Conservation (phyloP, 129 eudicot species). For the Escallonia herrerae region DNA sequence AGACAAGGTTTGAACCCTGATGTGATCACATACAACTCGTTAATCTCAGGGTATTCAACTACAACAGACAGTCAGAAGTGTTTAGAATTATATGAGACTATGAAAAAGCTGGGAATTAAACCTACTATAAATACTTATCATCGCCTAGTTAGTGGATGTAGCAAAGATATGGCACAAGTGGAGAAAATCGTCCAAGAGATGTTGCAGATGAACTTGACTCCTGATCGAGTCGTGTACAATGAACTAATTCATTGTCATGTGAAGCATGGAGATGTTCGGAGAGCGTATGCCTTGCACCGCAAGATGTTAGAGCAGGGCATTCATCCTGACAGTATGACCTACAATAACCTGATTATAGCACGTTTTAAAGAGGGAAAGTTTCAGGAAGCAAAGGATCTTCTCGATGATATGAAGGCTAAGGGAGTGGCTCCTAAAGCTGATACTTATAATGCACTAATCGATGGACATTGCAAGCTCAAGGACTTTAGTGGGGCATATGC, state of each 20-base stretch:
- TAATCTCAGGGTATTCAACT: slow-evolving; percentile 13
- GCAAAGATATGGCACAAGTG: not conserved
- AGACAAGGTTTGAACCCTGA: slow-evolving; percentile 5
- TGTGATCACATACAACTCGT: slow-evolving; percentile 10
- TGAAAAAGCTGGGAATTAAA: slow-evolving; percentile 7
- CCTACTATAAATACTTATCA: slow-evolving; percentile 15
- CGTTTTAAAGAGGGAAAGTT: slow-evolving; percentile 8
- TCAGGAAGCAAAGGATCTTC: slow-evolving; percentile 15
- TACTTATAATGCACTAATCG: slow-evolving; percentile 12
- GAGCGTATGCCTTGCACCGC: not conserved
- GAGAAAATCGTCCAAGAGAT: slow-evolving; percentile 14
- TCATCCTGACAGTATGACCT: slow-evolving; percentile 11
- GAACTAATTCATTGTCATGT: slow-evolving; percentile 14
- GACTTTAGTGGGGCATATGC: slow-evolving; percentile 6
- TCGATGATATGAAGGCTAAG: slow-evolving; percentile 9
- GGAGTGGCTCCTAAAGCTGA: slow-evolving; percentile 13
- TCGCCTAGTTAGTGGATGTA: slow-evolving; percentile 11
- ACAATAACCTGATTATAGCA: slow-evolving; percentile 9
- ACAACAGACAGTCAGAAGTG: slow-evolving; percentile 1
- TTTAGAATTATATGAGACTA: slow-evolving; percentile 9
- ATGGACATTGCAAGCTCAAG: slow-evolving; percentile 8
- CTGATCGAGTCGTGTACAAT: slow-evolving; percentile 14
- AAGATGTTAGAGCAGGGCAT: slow-evolving; percentile 11
- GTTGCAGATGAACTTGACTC: slow-evolving; percentile 10
- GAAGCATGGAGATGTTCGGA: slow-evolving; percentile 9